A percentile compares a stretch with the other conserved stretches of the same genome.
phyloP scores from a whole-genome alignment of 192 early-diverging fungal species.

The Mortierella antarctica region DNA sequence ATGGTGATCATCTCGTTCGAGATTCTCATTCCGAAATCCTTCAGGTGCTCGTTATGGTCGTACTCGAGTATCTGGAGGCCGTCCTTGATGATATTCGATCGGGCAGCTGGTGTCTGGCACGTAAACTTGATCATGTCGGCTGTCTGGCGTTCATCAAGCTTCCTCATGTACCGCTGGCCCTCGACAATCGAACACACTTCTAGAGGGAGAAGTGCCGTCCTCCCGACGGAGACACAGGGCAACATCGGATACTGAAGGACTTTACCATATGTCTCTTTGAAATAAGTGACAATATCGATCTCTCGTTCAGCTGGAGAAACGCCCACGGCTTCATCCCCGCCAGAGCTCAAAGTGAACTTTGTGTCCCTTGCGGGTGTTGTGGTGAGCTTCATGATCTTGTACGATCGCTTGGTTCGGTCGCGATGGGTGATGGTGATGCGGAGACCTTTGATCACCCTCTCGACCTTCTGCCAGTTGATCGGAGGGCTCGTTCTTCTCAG shows the following conservation, averaged over 20 bases:
- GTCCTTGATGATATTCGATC: constrained; percentile 83
- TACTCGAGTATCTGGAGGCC: constrained; percentile 75
- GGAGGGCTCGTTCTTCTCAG: constrained; percentile 54
- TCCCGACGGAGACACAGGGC: constrained; percentile 79
- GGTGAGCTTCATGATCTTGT: constrained; percentile 75
- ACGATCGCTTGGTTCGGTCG: constrained; percentile 73
- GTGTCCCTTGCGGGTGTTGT: constrained; percentile 71
- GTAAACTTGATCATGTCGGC: constrained; percentile 97
- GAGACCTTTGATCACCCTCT: constrained; percentile 65
- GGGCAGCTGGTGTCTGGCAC: constrained; percentile 82
- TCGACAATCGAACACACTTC: constrained; percentile 87
- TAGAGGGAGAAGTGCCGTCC: constrained; percentile 78
- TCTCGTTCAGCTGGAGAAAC: background rate
- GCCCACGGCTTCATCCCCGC: constrained; percentile 7
- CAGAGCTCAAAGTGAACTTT: constrained; percentile 72
- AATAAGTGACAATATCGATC: constrained; percentile 77
- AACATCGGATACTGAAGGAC: constrained; percentile 79
- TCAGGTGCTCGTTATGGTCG: constrained; percentile 75
- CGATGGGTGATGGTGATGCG: constrained; percentile 66
- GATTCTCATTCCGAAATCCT: constrained; percentile 80
- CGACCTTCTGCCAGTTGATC: constrained; percentile 54
- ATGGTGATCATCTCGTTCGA: constrained; percentile 72
- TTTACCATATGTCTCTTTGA: constrained; percentile 75
- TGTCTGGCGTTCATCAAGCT: constrained; percentile 87
- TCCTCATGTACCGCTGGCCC: constrained; percentile 86